phyloP scores from a whole-genome alignment of 495 filamentous ascomycete species.

The Trypethelium eluteriae region DNA sequence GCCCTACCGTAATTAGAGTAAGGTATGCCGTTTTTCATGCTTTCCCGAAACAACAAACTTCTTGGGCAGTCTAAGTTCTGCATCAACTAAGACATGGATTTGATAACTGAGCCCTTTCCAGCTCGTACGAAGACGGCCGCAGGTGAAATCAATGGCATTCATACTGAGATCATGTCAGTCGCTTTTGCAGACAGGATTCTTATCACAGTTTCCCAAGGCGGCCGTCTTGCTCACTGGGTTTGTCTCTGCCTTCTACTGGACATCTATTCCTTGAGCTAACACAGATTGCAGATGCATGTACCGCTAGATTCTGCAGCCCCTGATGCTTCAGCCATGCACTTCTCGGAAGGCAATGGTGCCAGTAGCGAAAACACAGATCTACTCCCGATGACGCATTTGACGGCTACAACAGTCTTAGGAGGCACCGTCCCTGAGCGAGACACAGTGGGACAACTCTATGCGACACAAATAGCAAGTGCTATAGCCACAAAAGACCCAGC shows the following conservation, averaged over 20 bases:
- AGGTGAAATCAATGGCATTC: conserved; percentile 55
- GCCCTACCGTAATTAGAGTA: neutral
- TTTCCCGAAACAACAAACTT: neutral
- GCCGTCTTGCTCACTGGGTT: conserved; percentile 88
- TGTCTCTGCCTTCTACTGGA: conserved; percentile 3
- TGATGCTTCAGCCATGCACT: conserved; percentile 34
- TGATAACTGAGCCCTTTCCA: conserved; percentile 52
- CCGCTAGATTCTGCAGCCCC: conserved; percentile 59
- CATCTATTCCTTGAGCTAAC: conserved; percentile 5
- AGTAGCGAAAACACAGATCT: conserved; percentile 46
- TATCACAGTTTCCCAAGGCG: conserved; percentile 78
- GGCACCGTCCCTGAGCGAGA: conserved; percentile 71
- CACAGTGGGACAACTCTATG: conserved; percentile 76
- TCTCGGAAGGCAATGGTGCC: conserved; percentile 42
- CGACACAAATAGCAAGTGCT: conserved; percentile 76
- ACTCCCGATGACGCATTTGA: conserved; percentile 71
- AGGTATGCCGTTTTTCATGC: neutral
- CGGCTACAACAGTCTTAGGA: conserved; percentile 83
- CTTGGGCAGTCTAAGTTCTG: too few relatives aligned
- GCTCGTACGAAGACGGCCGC: conserved; percentile 59
- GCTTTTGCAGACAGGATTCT: conserved; percentile 89
- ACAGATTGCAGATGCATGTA: conserved; percentile 66
- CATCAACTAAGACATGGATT: neutral
- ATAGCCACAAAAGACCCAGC: conserved; percentile 62
- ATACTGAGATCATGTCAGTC: conserved; percentile 62